Evolutionary conservation across 1,284 basidiomycete genomes (phyloP), one percentile per base, ranked within the genome.

Genomic region (Cutaneotrichosporon daszewskae): DNA sequence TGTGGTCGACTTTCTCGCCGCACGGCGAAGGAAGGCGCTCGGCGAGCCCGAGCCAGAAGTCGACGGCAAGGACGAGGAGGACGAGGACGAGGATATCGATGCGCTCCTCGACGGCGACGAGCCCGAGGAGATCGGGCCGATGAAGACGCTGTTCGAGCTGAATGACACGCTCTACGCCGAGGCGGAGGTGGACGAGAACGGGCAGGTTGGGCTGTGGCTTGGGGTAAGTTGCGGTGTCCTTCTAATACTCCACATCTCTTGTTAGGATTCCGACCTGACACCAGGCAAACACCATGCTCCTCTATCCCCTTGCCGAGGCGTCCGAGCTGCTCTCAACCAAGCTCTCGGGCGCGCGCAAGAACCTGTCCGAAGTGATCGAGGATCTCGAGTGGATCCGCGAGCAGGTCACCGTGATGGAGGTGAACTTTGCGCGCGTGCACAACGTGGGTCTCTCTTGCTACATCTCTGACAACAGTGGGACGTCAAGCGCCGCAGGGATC

Each of bases 241-340:
- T n/a, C n/a, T n/a, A n/a, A n/a, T n/a, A n/a, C n/a, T n/a, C n/a
- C n/a, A n/a, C n/a, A n/a, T n/a, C n/a, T n/a, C n/a, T n/a, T n/a
- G n/a, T n/a, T n/a, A n/a, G n/a, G n/a, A n/a, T n/a, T n/a, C n/a
- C n/a, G n/a, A n/a, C n/a, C 41, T 43, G 17, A 44, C 38, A 40
- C 14, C 56, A 90, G 92, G 94, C 95, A 29, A 97, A 97, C 55
- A 90, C 94, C 3, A 97, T 98, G 94, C 77, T 98, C 3, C 86
- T 91, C 2, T 98, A 98, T 73, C 87, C 86, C 49, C 74, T 96
- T 18, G 79, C 82, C 3, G 83, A 82, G 37, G 94, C 95, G 1
- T 78, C 85, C 51, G 71, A 78, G 5, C 78, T 98, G 14, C 75
- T 98, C 0, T 69, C 76, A 38, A 78, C 79, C 23, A 97, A 97